Evolutionary conservation across 306 rosid genomes (phyloP), one percentile per base, ranked within the genome.

Genomic region (Rubus idaeus): DNA sequence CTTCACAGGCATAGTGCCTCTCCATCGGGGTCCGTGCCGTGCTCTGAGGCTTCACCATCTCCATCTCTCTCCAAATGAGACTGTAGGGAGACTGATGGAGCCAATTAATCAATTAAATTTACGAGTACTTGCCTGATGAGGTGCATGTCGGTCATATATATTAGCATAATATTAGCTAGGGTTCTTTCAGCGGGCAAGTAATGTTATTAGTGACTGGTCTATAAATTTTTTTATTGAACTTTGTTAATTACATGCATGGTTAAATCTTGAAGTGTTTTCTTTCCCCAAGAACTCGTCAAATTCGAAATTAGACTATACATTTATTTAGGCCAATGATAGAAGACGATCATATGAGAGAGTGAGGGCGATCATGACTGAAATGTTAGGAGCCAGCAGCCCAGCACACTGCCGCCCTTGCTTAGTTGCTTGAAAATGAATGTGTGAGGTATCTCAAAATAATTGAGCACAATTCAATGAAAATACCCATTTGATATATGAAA

Each of bases 11-110:
- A 87, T 42, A 17, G 18, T 2, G 88, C 87, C 17, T 72, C 93
- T 53, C 74, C 79, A 21, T 40, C 90, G 12, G 79, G 82, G 65
- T 80, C 81, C 0, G 58, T 83, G 49, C 80, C 85, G 45, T 83
- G 91, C 77, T 77, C 90, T 2, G 83, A 83, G 70, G 71, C 79
- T 6, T 87, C 96, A 2, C 82, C 88, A 4, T 85, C 96, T 41
- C 87, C 75, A 14, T 72, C 89, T 0, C 80, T 55, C 53, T 81
- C 96, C 53, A 92, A 90, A 82, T 87, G 86, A 89, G 75, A 64
- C 56, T 42, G 77, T 60, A 47, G 44, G 51, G 16, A 49, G 12
- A 10, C 4, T 11, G 35, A 10, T 18, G 10, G 26, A 57, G 68
- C 53, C 21, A 42, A 73, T 73, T 30, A 61, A 73, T 73, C 77